phyloP scores from a whole-genome alignment of 208 protist species.

The Leishmania tarentolae region DNA sequence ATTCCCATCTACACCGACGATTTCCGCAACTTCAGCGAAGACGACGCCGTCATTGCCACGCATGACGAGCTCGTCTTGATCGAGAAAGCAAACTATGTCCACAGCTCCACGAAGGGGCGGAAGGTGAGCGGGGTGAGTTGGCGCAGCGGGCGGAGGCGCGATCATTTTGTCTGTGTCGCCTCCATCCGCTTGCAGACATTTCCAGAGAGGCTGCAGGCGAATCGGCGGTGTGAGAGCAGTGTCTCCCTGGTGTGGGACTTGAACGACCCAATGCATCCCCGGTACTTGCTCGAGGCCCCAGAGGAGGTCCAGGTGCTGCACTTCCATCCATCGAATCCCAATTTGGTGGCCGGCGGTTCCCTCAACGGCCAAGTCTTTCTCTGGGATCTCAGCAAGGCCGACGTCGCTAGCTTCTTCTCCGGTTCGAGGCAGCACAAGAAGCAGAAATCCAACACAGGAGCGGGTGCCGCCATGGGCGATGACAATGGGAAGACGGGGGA shows the following conservation, averaged over 20 bases:
- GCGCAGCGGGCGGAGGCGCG: constrained; percentile 63
- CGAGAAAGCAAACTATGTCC: constrained; percentile 89
- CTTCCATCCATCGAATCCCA: constrained; percentile 85
- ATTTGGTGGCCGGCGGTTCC: constrained; percentile 82
- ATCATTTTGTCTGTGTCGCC: constrained; percentile 84
- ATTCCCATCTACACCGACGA: constrained; percentile 91
- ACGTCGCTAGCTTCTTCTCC: constrained; percentile 30
- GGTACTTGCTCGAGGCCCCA: constrained; percentile 85
- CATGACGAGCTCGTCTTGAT: constrained; percentile 79
- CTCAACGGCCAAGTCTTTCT: constrained; percentile 92
- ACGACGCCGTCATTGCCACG: constrained; percentile 83
- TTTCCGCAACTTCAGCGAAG: constrained; percentile 81
- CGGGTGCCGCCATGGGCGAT: background rate
- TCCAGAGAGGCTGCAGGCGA: constrained; percentile 74
- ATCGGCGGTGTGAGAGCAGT: constrained; percentile 72
- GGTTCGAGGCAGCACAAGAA: constrained; percentile 13
- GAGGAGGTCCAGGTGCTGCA: constrained; percentile 86
- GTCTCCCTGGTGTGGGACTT: constrained; percentile 91
- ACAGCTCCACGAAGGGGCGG: constrained; percentile 80
- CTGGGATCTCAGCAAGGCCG: constrained; percentile 82
- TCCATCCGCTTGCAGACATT: constrained; percentile 63
- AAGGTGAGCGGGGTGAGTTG: constrained; percentile 79
- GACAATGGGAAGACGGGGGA: constrained; percentile 2
- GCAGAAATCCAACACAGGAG: constrained; percentile 5
- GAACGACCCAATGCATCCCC: constrained; percentile 89